A percentile compares a stretch with the other conserved stretches of the same genome.
Evolutionary conservation across 495 filamentous ascomycete genomes (phyloP).

Genomic region (Melanomma pulvis-pyrius): DNA sequence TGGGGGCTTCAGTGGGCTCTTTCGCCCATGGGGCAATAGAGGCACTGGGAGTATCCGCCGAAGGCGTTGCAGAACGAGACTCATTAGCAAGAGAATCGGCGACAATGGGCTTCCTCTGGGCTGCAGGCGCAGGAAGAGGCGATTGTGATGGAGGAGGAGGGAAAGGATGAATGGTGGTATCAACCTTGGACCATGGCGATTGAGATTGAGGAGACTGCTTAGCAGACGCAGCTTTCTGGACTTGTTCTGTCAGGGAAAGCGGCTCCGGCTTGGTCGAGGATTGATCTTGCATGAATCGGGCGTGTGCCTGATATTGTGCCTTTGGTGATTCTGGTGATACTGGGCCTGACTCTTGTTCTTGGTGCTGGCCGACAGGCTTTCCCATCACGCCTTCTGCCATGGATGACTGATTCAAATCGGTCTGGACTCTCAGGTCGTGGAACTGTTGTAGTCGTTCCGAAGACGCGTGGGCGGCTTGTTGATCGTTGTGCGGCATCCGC

Average conservation of each 20-base stretch:
- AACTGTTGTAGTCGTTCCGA: slow-evolving; percentile 67
- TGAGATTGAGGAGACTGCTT: slow-evolving; percentile 65
- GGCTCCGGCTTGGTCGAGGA: slow-evolving; percentile 31
- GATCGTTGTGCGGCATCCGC: slow-evolving; percentile 50
- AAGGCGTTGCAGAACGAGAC: slow-evolving; percentile 72
- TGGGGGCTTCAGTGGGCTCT: slow-evolving; percentile 73
- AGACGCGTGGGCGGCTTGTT: slow-evolving; percentile 49
- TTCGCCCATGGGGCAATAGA: slow-evolving; percentile 93
- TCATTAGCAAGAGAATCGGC: slow-evolving; percentile 76
- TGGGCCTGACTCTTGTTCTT: slow-evolving; percentile 18
- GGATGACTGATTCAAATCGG: slow-evolving; percentile 48
- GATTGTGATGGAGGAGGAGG: slow-evolving; percentile 72
- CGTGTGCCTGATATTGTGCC: slow-evolving; percentile 1
- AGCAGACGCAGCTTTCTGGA: slow-evolving; percentile 74
- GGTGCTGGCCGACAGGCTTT: slow-evolving; percentile 16
- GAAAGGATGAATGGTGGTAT: slow-evolving; percentile 75
- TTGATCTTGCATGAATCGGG: slow-evolving; percentile 13
- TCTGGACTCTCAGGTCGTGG: slow-evolving; percentile 60
- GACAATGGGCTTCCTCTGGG: slow-evolving; percentile 81
- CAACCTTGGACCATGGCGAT: slow-evolving; percentile 62
- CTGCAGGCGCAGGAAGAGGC: slow-evolving; percentile 81
- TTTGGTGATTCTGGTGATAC: slow-evolving; percentile 34
- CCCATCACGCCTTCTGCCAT: slow-evolving; percentile 37
- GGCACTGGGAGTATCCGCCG: slow-evolving; percentile 48
- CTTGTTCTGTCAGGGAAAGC: slow-evolving; percentile 82